Base-by-base conservation (phyloP, 2,329 filamentous ascomycete species). In the Ilyonectria destructans region DNA sequence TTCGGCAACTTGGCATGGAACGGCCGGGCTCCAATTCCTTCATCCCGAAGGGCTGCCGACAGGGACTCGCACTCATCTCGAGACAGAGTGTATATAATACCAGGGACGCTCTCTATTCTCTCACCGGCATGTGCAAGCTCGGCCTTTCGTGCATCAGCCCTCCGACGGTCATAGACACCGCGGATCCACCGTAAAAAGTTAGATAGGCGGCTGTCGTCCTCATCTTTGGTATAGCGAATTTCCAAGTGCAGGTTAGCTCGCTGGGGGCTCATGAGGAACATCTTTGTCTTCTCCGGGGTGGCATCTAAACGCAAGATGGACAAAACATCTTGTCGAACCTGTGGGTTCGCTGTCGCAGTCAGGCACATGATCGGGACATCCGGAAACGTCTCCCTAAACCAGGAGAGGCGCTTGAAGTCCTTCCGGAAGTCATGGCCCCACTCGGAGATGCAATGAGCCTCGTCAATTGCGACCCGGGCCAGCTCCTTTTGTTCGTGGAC, bases 391-490 rank as follows among this genome's bases (percentile, higher is more conserved):
- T 90, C 87, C 73, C 93, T 92, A 84, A 98, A 96, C 90, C 94
- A 98, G 2, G 89, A 91, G 7, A 98, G 87, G 21, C 92, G 89
- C 77, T 96, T 95, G 82, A 97, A 98, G 65, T 95, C 93, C 40
- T 92, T 93, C n/a, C 96, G 92, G 79, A 98, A 98, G 80, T 98
- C 96, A 79, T 98, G 95, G 2, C 96, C 96, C 96, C 96, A 98
- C 90, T 98, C 95, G 26, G 94, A 97, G 74, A 98, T 97, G 80
- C 96, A 98, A 80, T 98, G 96, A 2, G 96, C 96, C 82, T 98
- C 96, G 77, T 98, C 96, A 65, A 98, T 91, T 55, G 93, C 96
- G 70, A 98, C 90, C 15, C 96, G 90, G 10, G 92, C 92, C n/a
- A 98, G 88, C 81, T 98, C 94, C 65, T 89, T 89, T 79, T 98